Evolutionary conservation across 441 rosid genomes (phyloP).

Genomic region (Lepidium campestre): DNA sequence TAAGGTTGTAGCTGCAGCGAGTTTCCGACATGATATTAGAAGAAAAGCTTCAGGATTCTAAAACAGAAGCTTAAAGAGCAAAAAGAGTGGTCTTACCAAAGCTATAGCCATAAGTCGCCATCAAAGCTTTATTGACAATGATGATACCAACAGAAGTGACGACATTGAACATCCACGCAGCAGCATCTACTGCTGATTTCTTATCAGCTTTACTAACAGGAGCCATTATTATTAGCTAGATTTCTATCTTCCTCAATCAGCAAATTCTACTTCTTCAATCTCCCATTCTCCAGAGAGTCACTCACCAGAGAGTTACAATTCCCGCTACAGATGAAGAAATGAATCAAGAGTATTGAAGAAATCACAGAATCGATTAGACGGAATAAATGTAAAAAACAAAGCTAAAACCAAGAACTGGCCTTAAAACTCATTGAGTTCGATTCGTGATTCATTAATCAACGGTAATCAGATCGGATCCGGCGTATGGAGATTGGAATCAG

Average conservation of each 20-base stretch:
- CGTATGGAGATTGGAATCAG: background rate
- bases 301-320: slow-evolving; percentile 18
- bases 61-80: background rate
- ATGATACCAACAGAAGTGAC: slow-evolving; percentile 78
- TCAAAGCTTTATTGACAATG: slow-evolving; percentile 68
- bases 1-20: slow-evolving; percentile 62
- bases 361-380: background rate
- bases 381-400: background rate
- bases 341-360: background rate
- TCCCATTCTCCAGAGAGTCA: slow-evolving; percentile 23
- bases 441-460: background rate
- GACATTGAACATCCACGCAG: slow-evolving; percentile 82
- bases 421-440: background rate
- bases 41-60: background rate
- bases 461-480: slow-evolving; percentile 22
- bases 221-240: slow-evolving; percentile 34
- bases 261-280: slow-evolving; percentile 19
- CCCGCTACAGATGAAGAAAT: background rate
- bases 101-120: slow-evolving; percentile 78
- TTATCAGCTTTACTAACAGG: slow-evolving; percentile 51
- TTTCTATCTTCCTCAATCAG: slow-evolving; percentile 10
- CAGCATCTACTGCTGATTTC: slow-evolving; percentile 65
- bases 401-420: background rate
- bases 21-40: background rate
- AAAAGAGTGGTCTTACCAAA: slow-evolving; percentile 38